Evolutionary conservation across 2,329 filamentous ascomycete species (phyloP).

Genomic region (Penicillium expansum): DNA sequence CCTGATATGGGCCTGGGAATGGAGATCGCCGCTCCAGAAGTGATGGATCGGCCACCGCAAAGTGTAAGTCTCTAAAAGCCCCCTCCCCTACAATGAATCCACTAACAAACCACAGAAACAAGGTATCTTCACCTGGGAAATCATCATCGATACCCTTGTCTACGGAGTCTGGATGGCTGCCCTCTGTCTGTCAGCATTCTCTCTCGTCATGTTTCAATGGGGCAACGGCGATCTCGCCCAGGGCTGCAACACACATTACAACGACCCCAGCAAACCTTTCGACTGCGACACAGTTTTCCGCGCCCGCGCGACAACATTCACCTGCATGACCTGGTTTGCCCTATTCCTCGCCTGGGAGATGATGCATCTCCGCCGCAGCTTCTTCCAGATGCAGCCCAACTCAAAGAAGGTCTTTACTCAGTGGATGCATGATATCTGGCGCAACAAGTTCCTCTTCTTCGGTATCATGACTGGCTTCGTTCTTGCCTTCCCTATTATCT

Average conservation of each 20-base stretch:
- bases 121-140: slow-evolving; percentile 74
- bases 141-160: slow-evolving; percentile 74
- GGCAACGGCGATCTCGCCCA: slow-evolving; percentile 59
- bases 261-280: slow-evolving; percentile 26
- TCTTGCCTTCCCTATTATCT: slow-evolving; percentile 59
- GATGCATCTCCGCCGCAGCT: slow-evolving; percentile 67
- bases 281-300: slow-evolving; percentile 65
- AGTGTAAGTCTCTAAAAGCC: slow-evolving; percentile 30
- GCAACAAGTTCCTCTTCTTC: slow-evolving; percentile 70
- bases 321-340: slow-evolving; percentile 71
- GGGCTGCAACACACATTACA: slow-evolving; percentile 61
- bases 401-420: slow-evolving; percentile 61
- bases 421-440: slow-evolving; percentile 67
- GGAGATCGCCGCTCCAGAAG: slow-evolving; percentile 70
- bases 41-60: slow-evolving; percentile 78
- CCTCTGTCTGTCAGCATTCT: slow-evolving; percentile 63
- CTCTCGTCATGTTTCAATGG: slow-evolving; percentile 62
- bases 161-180: slow-evolving; percentile 76
- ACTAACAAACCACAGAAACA: slow-evolving; percentile 42
- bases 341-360: slow-evolving; percentile 78
- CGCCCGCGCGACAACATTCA: slow-evolving; percentile 70
- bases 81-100: not conserved
- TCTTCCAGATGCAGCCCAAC: slow-evolving; percentile 70
- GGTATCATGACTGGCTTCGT: slow-evolving; percentile 58
- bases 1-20: slow-evolving; percentile 86